Conservation (phyloP, 2,329 filamentous ascomycete species). For the Exophiala bonariae region DNA sequence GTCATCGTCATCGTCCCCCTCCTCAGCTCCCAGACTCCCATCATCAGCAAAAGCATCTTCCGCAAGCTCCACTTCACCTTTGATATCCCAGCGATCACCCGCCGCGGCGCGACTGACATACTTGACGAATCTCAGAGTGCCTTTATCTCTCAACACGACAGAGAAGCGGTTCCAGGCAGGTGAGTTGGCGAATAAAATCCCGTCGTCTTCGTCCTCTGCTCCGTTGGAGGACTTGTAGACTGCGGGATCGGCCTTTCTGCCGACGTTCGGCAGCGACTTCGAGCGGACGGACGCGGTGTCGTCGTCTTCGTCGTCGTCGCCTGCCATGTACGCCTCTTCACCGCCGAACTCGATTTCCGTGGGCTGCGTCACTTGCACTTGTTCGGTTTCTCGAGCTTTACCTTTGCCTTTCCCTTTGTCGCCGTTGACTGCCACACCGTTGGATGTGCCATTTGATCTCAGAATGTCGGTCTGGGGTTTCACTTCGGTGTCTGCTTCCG, state of each 20-base stretch:
- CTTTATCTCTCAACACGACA: conserved; percentile 83
- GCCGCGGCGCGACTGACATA: conserved; percentile 81
- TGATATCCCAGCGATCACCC: conserved; percentile 92
- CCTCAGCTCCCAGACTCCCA: conserved; percentile 22
- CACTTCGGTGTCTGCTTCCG: conserved; percentile 43
- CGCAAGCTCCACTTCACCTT: conserved; percentile 63
- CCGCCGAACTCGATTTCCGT: conserved; percentile 39
- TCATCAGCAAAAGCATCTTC: conserved; percentile 26
- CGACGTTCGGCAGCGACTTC: conserved; percentile 31
- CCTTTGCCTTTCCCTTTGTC: conserved; percentile 37
- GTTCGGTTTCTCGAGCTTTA: conserved; percentile 32
- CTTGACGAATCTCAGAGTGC: conserved; percentile 90
- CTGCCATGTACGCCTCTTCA: conserved; percentile 84
- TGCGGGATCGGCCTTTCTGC: conserved; percentile 66
- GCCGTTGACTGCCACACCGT: conserved; percentile 27
- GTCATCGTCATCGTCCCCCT: conserved; percentile 22
- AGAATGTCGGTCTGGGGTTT: neutral
- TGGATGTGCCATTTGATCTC: conserved; percentile 39
- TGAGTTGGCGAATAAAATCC: conserved; percentile 67
- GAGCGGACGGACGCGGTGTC: conserved; percentile 26
- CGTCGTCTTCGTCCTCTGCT: conserved; percentile 70
- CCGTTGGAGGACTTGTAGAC: conserved; percentile 71
- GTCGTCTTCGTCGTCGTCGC: conserved; percentile 66
- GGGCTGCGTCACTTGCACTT: conserved; percentile 34
- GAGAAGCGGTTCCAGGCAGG: conserved; percentile 87